Conservation (phyloP, 1,139 yeast genomes). For the Saccharomyces pastorianus region DNA sequence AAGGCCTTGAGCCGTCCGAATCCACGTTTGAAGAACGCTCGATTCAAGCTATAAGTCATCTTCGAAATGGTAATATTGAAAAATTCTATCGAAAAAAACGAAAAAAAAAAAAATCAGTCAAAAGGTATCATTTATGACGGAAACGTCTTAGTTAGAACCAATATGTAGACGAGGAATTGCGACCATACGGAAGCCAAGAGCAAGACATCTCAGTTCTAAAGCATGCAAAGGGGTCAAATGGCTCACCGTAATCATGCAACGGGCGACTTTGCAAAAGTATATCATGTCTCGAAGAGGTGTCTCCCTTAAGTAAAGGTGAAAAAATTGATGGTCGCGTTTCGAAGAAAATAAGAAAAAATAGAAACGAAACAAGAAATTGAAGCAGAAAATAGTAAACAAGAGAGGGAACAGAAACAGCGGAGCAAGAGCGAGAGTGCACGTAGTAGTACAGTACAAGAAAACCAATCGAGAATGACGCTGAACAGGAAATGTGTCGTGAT, state of each 20-base stretch:
- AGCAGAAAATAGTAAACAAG: not conserved
- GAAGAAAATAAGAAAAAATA: not conserved
- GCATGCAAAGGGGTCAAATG: too few species aligned
- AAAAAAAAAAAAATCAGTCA: not conserved
- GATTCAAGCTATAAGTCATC: not conserved
- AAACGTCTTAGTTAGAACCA: not conserved
- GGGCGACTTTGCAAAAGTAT: not conserved
- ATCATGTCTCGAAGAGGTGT: not conserved
- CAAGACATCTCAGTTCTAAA: too few species aligned
- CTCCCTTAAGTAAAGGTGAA: too few species aligned
- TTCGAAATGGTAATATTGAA: not conserved
- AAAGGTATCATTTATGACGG: not conserved
- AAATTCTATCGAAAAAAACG: not conserved
- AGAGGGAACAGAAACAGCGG: not conserved
- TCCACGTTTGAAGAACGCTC: not conserved
- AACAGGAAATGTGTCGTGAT: conserved; percentile 42
- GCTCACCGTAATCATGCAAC: too few species aligned
- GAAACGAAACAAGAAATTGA: not conserved
- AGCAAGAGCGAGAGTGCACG: not conserved
- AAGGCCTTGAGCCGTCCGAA: not conserved
- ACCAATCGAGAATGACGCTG: conserved; percentile 3
- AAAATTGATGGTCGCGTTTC: not conserved
- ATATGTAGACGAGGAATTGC: too few species aligned
- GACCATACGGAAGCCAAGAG: too few species aligned
- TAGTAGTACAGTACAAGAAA: not conserved